Evolutionary conservation across 2,329 filamentous ascomycete genomes (phyloP).

Genomic region (Aureobasidium pullulans): DNA sequence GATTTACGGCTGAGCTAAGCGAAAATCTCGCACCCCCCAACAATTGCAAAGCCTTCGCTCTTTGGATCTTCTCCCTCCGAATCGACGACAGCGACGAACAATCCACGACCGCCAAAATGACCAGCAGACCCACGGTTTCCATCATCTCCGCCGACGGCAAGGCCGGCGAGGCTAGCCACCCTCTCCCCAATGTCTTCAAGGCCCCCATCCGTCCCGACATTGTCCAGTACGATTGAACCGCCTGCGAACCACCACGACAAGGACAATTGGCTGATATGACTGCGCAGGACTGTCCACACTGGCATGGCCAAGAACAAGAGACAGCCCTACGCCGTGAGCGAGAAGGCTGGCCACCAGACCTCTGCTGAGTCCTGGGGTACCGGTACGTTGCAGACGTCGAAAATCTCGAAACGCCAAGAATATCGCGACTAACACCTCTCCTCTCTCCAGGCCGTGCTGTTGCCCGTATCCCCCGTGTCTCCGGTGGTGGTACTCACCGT

Average conservation of each 20-base stretch:
- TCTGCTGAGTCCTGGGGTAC: constrained; percentile 99
- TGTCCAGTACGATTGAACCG: constrained; percentile 66
- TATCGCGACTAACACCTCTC: constrained; percentile 8
- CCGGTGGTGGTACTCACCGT: constrained; percentile 99
- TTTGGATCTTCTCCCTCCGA: not conserved
- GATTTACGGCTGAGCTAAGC: constrained; percentile 10
- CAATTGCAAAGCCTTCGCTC: constrained; percentile 1
- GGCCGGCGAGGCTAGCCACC: constrained; percentile 79
- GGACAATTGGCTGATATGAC: constrained; percentile 22
- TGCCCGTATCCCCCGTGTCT: constrained; percentile 99
- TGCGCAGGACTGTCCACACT: constrained; percentile 69
- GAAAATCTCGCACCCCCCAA: constrained; percentile 4
- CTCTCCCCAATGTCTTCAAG: constrained; percentile 94
- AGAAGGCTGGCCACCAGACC: constrained; percentile 99
- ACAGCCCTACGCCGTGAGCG: constrained; percentile 98
- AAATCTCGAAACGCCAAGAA: constrained; percentile 15
- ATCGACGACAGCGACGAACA: constrained; percentile 13
- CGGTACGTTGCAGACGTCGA: constrained; percentile 47
- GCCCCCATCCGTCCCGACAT: constrained; percentile 97
- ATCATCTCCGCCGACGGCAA: constrained; percentile 95
- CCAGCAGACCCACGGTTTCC: constrained; percentile 94
- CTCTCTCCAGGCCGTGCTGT: constrained; percentile 78
- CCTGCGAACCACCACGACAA: not conserved
- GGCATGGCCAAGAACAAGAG: constrained; percentile 99
- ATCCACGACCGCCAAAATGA: constrained; percentile 53